phyloP scores from a whole-genome alignment of 176 grass and related monocot species.

The Bonia amplexicaulis region DNA sequence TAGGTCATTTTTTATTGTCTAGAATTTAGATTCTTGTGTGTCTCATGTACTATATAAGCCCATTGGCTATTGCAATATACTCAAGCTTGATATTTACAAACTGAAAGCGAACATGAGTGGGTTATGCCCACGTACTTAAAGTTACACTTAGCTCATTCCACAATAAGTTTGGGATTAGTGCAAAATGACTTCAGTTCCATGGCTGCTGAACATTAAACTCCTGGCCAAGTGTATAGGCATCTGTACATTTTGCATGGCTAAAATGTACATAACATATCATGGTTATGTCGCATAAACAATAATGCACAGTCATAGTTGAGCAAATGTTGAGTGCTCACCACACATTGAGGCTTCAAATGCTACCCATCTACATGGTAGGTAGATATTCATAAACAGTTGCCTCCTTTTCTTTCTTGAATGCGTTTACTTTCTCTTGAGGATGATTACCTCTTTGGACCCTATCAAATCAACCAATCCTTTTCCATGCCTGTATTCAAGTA shows the following conservation, averaged over 20 bases:
- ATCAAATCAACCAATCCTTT: constrained; percentile 45
- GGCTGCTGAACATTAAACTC: constrained; percentile 14
- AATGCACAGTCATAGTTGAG: constrained; percentile 16
- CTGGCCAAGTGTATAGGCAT: background rate
- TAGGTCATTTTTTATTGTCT: too few relatives aligned
- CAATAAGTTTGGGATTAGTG: background rate
- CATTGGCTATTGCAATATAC: too few relatives aligned
- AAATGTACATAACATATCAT: background rate
- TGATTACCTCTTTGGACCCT: constrained; percentile 37
- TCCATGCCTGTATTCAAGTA: constrained; percentile 39
- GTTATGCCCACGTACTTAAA: background rate
- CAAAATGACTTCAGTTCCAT: constrained; percentile 1
- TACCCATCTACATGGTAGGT: constrained; percentile 21
- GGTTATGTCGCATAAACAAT: background rate
- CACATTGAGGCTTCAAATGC: constrained; percentile 25
- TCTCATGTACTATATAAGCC: too few relatives aligned
- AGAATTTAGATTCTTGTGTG: too few relatives aligned
- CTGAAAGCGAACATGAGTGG: background rate
- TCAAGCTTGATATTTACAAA: too few relatives aligned
- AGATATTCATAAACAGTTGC: constrained; percentile 33
- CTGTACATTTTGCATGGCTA: constrained; percentile 11
- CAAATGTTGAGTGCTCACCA: constrained; percentile 27
- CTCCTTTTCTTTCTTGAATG: constrained; percentile 23
- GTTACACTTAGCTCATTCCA: background rate
- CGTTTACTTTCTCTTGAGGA: constrained; percentile 34